These are phyloP conservation scores for Chytriomyces hyalinus DNA, from an alignment of 192 early-diverging fungal genomes.

Conservation along the genomic window DNA sequence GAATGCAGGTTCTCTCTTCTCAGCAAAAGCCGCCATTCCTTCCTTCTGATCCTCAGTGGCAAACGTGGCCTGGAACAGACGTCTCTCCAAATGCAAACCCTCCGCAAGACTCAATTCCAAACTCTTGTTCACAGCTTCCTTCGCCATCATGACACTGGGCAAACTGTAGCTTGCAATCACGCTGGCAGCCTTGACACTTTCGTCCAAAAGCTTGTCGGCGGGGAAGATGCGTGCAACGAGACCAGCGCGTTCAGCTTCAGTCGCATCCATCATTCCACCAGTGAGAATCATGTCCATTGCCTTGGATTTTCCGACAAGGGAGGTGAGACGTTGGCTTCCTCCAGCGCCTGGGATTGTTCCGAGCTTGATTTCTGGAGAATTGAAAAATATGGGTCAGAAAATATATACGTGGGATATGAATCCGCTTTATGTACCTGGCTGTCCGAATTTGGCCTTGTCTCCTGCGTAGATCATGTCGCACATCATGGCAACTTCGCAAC, in stretches of 20 bases:
- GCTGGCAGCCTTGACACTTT: constrained; percentile 86
- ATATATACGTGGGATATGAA: not conserved
- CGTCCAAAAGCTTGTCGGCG: constrained; percentile 81
- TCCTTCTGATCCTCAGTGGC: constrained; percentile 94
- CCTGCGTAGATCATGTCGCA: constrained; percentile 97
- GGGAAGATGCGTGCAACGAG: constrained; percentile 92
- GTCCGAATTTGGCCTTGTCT: constrained; percentile 94
- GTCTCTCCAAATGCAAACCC: constrained; percentile 90
- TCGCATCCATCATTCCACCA: constrained; percentile 81
- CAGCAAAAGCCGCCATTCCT: constrained; percentile 93
- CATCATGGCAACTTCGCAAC: constrained; percentile 99
- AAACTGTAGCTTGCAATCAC: constrained; percentile 86
- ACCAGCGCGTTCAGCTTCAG: constrained; percentile 81
- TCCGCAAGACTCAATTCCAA: constrained; percentile 85
- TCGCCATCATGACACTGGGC: constrained; percentile 89
- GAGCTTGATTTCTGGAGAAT: constrained; percentile 90
- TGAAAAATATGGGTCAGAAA: not conserved
- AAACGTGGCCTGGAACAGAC: constrained; percentile 92
- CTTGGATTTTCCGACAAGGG: constrained; percentile 96
- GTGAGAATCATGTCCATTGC: constrained; percentile 96
- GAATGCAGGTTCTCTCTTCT: constrained; percentile 90
- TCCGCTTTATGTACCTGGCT: constrained; percentile 40
- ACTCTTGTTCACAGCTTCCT: constrained; percentile 94
- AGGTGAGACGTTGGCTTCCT: constrained; percentile 73
- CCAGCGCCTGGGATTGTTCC: constrained; percentile 91